Conservation (phyloP, 2,329 filamentous ascomycete genomes). For the Penicillium sp. region DNA sequence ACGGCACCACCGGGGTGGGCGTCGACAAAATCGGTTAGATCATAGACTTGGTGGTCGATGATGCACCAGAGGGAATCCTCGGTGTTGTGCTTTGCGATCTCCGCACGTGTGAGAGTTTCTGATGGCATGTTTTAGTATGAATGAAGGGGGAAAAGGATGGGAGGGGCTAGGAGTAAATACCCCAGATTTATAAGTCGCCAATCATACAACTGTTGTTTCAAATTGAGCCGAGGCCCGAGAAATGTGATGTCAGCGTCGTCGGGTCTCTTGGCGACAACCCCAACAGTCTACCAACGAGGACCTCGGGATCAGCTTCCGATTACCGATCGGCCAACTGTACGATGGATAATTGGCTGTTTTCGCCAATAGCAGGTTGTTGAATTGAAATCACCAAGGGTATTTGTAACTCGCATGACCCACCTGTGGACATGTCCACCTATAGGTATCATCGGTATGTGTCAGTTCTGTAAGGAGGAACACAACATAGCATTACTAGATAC, state of each 20-base stretch:
- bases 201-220: conserved; percentile 14
- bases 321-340: neutral
- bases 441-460: neutral
- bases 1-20: conserved; percentile 80
- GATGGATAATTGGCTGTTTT: neutral
- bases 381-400: neutral
- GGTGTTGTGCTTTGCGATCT: conserved; percentile 73
- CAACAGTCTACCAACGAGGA: neutral
- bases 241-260: conserved; percentile 2
- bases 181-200: conserved; percentile 15
- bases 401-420: neutral
- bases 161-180: conserved; percentile 5
- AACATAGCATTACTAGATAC: no score
- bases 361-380: neutral
- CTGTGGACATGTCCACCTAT: neutral
- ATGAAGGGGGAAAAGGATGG: neutral
- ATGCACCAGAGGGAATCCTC: conserved; percentile 79
- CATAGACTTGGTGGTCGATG: conserved; percentile 83
- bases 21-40: conserved; percentile 79
- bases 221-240: conserved; percentile 21
- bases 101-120: conserved; percentile 45
- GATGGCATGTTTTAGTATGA: conserved; percentile 16
- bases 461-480: neutral
- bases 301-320: neutral
- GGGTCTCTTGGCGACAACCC: neutral